Conservation (phyloP, 345 rosid species). For the Populus tremula region DNA sequence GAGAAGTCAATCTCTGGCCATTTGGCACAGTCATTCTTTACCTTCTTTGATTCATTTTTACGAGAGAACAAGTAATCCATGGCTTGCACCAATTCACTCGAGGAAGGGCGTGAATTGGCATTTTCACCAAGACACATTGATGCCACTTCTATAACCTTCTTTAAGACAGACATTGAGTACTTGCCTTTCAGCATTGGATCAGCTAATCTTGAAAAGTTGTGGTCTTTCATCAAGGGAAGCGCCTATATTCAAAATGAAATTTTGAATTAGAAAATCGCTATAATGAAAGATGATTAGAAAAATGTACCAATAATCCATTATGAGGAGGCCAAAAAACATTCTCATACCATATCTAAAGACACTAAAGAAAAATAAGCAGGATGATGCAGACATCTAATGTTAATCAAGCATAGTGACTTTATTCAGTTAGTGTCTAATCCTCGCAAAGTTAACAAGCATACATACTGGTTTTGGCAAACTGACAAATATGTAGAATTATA, state of each 20-base stretch:
- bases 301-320: not conserved
- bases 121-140: conserved; percentile 46
- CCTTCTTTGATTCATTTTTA: conserved; percentile 16
- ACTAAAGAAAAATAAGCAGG: not conserved
- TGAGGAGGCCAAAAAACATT: not conserved
- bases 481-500: not conserved
- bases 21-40: not conserved
- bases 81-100: conserved; percentile 47
- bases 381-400: not conserved
- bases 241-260: conserved; percentile 7
- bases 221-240: conserved; percentile 18
- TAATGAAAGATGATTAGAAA: too few species aligned
- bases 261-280: not conserved
- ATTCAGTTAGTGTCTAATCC: not conserved
- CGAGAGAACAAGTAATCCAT: conserved; percentile 41
- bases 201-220: conserved; percentile 1
- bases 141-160: conserved; percentile 52
- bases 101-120: conserved; percentile 46
- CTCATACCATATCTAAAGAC: not conserved
- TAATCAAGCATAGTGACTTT: not conserved
- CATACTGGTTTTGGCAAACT: not conserved
- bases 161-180: conserved; percentile 30
- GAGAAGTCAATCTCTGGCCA: conserved; percentile 20
- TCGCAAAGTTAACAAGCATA: not conserved
- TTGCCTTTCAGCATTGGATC: conserved; percentile 53